Evolutionary conservation across 83 land plant genomes (phyloP).

Genomic region (Isoetes engelmannii): DNA sequence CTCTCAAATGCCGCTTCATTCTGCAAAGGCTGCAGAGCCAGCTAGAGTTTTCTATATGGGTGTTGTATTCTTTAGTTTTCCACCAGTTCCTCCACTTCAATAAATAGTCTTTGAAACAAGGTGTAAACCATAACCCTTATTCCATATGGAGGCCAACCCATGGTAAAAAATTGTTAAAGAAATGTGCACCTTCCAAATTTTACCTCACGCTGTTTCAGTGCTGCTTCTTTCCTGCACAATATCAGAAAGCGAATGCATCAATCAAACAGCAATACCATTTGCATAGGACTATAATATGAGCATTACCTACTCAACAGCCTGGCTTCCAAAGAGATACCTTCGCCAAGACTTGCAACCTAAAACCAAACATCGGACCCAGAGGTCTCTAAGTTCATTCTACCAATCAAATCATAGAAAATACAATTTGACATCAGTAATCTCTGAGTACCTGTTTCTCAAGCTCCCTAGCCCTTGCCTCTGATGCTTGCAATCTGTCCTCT

Average conservation of each 20-base stretch:
- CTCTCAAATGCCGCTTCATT: too few species aligned
- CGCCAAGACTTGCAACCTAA: slow-evolving; percentile 91
- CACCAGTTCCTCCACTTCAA: too few species aligned
- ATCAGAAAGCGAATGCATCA: too few species aligned
- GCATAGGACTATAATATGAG: neutral
- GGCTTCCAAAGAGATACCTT: slow-evolving; percentile 88
- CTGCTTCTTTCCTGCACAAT: slow-evolving; percentile 84
- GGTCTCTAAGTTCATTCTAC: neutral
- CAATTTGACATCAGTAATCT: neutral
- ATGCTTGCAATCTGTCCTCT: slow-evolving; percentile 73
- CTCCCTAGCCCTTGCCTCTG: slow-evolving; percentile 80
- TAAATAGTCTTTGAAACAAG: too few species aligned
- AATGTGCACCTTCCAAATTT: neutral
- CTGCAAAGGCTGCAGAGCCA: too few species aligned
- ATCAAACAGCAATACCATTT: too few species aligned
- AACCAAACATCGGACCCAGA: slow-evolving; percentile 1
- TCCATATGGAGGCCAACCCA: too few species aligned
- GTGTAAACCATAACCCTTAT: too few species aligned
- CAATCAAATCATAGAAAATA: neutral
- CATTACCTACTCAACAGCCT: slow-evolving; percentile 69
- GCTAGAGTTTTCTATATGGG: too few species aligned
- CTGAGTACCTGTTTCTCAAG: slow-evolving; percentile 83
- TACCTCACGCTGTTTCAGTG: slow-evolving; percentile 89
- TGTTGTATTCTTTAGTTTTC: too few species aligned
- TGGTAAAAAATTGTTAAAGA: too few species aligned